Percentiles rank a stretch among this genome's conserved stretches.
These are phyloP conservation scores for Mucor lusitanicus DNA, from an alignment of 371 early-diverging fungal species.

Conservation along the genomic window DNA sequence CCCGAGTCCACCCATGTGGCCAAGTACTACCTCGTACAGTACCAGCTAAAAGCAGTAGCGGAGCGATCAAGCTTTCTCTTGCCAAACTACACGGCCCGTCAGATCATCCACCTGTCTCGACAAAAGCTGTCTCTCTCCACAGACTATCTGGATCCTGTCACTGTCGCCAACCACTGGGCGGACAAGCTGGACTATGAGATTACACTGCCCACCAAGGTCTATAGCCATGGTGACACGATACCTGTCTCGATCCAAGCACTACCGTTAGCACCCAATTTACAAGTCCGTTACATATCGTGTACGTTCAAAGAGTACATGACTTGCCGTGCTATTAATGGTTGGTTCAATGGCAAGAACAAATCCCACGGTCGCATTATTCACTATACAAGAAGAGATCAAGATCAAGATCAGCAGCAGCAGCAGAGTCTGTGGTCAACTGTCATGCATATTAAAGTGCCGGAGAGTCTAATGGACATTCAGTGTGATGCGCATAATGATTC, in stretches of 20 bases:
- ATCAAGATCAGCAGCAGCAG: background rate
- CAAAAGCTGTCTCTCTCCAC: slow-evolving; percentile 12
- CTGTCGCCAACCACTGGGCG: slow-evolving; percentile 31
- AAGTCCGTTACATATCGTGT: slow-evolving; percentile 28
- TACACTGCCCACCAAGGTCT: slow-evolving; percentile 30
- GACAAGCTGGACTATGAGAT: slow-evolving; percentile 35
- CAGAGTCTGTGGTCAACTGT: background rate
- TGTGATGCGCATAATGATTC: slow-evolving; percentile 35
- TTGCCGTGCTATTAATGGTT: slow-evolving; percentile 28
- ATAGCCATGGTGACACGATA: slow-evolving; percentile 28
- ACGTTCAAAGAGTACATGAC: slow-evolving; percentile 49
- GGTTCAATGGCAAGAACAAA: slow-evolving; percentile 38
- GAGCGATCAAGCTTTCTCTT: slow-evolving; percentile 24
- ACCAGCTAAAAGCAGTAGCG: slow-evolving; percentile 32
- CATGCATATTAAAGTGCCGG: slow-evolving; percentile 30
- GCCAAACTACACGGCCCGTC: slow-evolving; percentile 18
- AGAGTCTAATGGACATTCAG: slow-evolving; percentile 28
- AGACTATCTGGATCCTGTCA: slow-evolving; percentile 27
- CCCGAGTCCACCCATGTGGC: slow-evolving; percentile 36
- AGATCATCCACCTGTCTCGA: slow-evolving; percentile 25
- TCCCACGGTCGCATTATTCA: slow-evolving; percentile 37
- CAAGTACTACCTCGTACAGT: slow-evolving; percentile 28
- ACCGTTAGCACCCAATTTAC: slow-evolving; percentile 10
- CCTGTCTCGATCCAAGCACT: slow-evolving; percentile 21
- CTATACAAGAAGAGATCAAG: slow-evolving; percentile 22